These are phyloP conservation scores for Austroboletus olivaceoglutinosus DNA, from an alignment of 1,284 basidiomycete species.

Conservation along the genomic window DNA sequence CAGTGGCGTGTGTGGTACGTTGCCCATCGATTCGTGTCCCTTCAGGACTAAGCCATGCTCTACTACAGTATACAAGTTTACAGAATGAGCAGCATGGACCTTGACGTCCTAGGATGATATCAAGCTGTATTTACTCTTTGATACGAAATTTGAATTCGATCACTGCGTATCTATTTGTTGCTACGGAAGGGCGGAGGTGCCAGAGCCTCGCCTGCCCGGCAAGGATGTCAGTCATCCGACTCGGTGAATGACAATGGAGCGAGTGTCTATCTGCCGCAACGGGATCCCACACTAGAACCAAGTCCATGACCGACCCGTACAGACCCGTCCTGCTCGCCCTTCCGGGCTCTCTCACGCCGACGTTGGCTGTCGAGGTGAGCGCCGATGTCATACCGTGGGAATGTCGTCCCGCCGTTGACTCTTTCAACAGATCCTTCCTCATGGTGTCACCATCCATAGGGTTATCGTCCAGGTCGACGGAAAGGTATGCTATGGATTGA, in stretches of 20 bases:
- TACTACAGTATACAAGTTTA: constrained; percentile 29
- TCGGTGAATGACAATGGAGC: not conserved
- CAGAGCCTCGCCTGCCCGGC: not conserved
- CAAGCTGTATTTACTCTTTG: not conserved
- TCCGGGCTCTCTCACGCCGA: constrained; percentile 49
- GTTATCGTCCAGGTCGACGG: constrained; percentile 64
- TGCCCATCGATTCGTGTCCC: not conserved
- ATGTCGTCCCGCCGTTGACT: not conserved
- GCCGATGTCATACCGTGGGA: not conserved
- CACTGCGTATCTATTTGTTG: not conserved
- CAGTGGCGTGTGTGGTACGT: constrained; percentile 77
- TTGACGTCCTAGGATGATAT: not conserved
- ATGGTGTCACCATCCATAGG: constrained; percentile 64
- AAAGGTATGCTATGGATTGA: constrained; percentile 41
- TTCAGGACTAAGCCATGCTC: not conserved
- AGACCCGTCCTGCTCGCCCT: constrained; percentile 52
- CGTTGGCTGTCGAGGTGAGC: constrained; percentile 55
- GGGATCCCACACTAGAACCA: not conserved
- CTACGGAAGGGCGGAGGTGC: not conserved
- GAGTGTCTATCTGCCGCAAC: not conserved
- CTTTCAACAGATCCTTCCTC: constrained; percentile 52
- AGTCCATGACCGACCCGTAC: constrained; percentile 43
- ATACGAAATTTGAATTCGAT: not conserved
- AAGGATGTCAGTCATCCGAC: not conserved
- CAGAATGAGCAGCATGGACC: constrained; percentile 14